A percentile compares a stretch with the other conserved stretches of the same genome.
Evolutionary conservation across 2,329 filamentous ascomycete species (phyloP).

Genomic region (Xylariaceae sp.): DNA sequence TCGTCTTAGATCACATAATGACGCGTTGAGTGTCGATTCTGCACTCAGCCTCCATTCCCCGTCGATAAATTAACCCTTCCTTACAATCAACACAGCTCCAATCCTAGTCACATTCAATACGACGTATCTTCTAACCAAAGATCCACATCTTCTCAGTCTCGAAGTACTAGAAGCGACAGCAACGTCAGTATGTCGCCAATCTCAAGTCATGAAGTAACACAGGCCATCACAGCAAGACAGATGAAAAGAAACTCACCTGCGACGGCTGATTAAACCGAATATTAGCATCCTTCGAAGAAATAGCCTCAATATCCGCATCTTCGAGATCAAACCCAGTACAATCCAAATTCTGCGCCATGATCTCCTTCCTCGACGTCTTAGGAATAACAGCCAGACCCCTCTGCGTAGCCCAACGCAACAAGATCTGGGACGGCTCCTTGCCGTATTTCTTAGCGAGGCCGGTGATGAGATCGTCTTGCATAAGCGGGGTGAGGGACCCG

Average conservation of each 20-base stretch:
- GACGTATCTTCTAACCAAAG: conserved; percentile 42
- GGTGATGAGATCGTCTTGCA: conserved; percentile 65
- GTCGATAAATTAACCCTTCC: too few species aligned
- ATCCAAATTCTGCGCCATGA: conserved; percentile 64
- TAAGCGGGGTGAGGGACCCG: conserved; percentile 61
- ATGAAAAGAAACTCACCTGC: conserved; percentile 49
- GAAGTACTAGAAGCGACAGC: conserved; percentile 45
- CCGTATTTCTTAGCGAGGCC: conserved; percentile 63
- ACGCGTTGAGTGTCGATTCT: too few species aligned
- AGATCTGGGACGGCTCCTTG: conserved; percentile 74
- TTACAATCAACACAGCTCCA: too few species aligned
- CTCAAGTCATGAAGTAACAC: background rate
- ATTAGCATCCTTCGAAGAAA: conserved; percentile 59
- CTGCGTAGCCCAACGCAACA: conserved; percentile 86
- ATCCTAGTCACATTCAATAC: background rate
- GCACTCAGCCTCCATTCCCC: too few species aligned
- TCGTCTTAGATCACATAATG: background rate
- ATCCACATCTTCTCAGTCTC: conserved; percentile 53
- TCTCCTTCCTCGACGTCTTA: conserved; percentile 57
- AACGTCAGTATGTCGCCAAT: conserved; percentile 11
- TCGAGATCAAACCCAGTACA: conserved; percentile 63
- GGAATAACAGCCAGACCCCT: conserved; percentile 76
- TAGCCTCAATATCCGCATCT: conserved; percentile 62
- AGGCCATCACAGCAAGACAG: background rate
- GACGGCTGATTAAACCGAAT: conserved; percentile 75